These are phyloP conservation scores for Amylostereum areolatum DNA, from an alignment of 1,284 basidiomycete genomes.

Conservation along the genomic window DNA sequence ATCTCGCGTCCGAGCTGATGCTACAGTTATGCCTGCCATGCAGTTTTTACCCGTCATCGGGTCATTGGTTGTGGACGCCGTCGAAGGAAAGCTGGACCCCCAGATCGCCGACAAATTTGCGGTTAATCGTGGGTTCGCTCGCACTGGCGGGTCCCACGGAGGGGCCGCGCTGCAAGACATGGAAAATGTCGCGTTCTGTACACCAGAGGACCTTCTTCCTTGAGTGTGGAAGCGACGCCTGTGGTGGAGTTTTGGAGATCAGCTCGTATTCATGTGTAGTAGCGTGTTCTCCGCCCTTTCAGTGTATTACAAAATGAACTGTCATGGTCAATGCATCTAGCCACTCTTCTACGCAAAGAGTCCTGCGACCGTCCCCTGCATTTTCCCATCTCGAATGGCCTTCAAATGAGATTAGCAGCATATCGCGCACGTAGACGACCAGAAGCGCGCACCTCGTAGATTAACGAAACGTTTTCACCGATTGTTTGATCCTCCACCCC, in stretches of 20 bases:
- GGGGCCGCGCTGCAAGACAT: constrained; percentile 32
- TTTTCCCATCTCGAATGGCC: constrained; percentile 67
- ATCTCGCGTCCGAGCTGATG: too few species aligned
- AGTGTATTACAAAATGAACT: too few species aligned
- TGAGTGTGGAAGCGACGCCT: not conserved
- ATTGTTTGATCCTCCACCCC: constrained; percentile 54
- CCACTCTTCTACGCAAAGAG: constrained; percentile 31
- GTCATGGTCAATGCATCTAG: too few species aligned
- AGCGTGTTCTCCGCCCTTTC: too few species aligned
- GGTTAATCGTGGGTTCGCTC: constrained; percentile 30
- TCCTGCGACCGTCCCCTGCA: constrained; percentile 51
- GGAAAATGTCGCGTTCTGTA: constrained; percentile 42
- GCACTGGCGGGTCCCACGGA: constrained; percentile 28
- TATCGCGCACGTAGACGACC: not conserved
- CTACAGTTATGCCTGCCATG: not conserved
- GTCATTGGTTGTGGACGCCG: constrained; percentile 61
- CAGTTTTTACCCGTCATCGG: constrained; percentile 85
- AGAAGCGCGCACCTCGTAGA: constrained; percentile 43
- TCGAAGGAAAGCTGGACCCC: constrained; percentile 57
- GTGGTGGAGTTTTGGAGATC: too few species aligned
- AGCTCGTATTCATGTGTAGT: too few species aligned
- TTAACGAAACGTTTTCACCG: constrained; percentile 61
- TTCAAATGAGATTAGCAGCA: constrained; percentile 24
- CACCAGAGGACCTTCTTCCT: constrained; percentile 37
- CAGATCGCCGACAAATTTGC: constrained; percentile 50